These are phyloP conservation scores for Piper betle DNA, from an alignment of 164 flowering plant genomes.

Conservation along the genomic window DNA sequence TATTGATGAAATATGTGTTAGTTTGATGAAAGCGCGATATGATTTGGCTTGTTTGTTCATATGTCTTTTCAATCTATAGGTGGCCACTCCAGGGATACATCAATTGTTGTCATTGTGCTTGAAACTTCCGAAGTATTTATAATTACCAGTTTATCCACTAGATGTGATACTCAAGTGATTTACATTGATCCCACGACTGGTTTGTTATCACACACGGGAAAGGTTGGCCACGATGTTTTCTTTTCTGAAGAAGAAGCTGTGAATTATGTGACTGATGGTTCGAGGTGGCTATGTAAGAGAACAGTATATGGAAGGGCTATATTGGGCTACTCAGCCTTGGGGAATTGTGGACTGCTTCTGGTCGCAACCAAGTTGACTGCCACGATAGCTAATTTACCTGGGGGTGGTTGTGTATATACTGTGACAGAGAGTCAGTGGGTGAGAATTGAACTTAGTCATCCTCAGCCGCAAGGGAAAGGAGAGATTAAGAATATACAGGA, in stretches of 20 bases:
- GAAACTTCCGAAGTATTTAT: constrained; percentile 77
- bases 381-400: constrained; percentile 69
- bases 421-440: constrained; percentile 88
- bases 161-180: constrained; percentile 75
- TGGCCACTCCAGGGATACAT: constrained; percentile 47
- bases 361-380: constrained; percentile 71
- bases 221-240: constrained; percentile 62
- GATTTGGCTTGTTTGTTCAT: neutral
- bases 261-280: constrained; percentile 59
- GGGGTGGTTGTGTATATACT: constrained; percentile 82
- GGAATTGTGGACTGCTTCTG: constrained; percentile 65
- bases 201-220: constrained; percentile 45
- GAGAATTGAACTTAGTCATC: constrained; percentile 65
- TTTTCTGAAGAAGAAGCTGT: constrained; percentile 63
- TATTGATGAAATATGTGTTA: no score
- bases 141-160: constrained; percentile 52
- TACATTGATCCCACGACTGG: constrained; percentile 94
- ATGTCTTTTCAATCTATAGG: constrained; percentile 11
- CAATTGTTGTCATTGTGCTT: constrained; percentile 57
- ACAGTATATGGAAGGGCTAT: constrained; percentile 54
- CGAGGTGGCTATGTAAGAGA: constrained; percentile 51
- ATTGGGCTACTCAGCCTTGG: constrained; percentile 84
- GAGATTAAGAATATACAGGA: constrained; percentile 80
- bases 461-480: constrained; percentile 80
- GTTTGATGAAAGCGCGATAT: neutral